Conservation (phyloP, 345 rosid species). For the Citrus trifoliata region DNA sequence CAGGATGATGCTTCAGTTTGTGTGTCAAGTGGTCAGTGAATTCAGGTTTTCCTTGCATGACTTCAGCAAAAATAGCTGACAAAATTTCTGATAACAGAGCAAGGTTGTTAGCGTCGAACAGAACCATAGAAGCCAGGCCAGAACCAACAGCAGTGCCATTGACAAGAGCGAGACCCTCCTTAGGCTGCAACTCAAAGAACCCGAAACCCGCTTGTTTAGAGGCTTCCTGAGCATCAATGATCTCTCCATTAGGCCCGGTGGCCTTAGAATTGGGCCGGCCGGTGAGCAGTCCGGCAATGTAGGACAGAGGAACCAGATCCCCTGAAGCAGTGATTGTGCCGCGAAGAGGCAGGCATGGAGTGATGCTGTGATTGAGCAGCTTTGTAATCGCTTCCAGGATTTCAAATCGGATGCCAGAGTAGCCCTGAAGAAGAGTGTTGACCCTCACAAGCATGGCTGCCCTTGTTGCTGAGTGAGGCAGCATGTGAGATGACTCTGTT, state of each 20-base stretch:
- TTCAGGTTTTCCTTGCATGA: constrained; percentile 52
- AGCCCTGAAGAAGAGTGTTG: constrained; percentile 75
- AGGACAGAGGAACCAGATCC: constrained; percentile 67
- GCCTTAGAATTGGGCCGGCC: constrained; percentile 62
- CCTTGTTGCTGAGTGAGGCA: constrained; percentile 56
- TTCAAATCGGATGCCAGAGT: constrained; percentile 71
- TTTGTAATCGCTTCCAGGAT: constrained; percentile 65
- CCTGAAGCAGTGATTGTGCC: constrained; percentile 74
- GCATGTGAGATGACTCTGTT: constrained; percentile 44
- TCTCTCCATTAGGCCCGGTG: constrained; percentile 54
- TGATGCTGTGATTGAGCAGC: constrained; percentile 58
- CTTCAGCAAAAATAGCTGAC: constrained; percentile 51
- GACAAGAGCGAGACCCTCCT: constrained; percentile 69
- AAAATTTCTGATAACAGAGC: constrained; percentile 38
- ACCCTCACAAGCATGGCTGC: constrained; percentile 76
- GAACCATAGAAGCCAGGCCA: constrained; percentile 62
- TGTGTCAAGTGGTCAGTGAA: constrained; percentile 56
- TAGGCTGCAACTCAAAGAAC: constrained; percentile 64
- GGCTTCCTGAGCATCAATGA: constrained; percentile 44
- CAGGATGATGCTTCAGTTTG: constrained; percentile 56
- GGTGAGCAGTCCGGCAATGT: constrained; percentile 62
- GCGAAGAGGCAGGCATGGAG: constrained; percentile 70
- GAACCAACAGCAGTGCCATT: constrained; percentile 74
- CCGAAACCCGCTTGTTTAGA: constrained; percentile 36
- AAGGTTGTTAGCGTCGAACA: constrained; percentile 40